Conservation (phyloP, 139 green algal species). For the Chlamydomonas sphaeroides region DNA sequence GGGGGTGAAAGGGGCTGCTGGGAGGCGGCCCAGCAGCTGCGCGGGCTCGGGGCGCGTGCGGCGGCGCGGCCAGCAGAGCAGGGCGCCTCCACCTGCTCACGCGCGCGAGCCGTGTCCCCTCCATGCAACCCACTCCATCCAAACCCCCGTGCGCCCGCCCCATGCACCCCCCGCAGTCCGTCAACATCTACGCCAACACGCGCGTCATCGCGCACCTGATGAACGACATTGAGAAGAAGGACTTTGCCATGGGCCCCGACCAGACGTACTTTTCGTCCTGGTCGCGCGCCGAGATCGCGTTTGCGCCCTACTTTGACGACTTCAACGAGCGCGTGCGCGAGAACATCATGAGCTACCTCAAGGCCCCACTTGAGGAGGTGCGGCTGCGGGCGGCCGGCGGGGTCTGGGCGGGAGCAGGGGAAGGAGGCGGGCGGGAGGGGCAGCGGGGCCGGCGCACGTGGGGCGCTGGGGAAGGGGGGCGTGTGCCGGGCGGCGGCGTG, state of each 20-base stretch:
- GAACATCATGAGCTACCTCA: conserved; percentile 38
- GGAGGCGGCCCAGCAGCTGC: no score
- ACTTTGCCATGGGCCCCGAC: conserved; percentile 26
- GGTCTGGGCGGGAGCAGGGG: neutral
- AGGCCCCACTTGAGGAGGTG: conserved; percentile 47
- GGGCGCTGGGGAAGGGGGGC: neutral
- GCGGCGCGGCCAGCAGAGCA: no score
- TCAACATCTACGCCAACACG: conserved; percentile 58
- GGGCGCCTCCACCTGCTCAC: no score
- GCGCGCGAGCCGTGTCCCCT: no score
- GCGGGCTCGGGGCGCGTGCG: no score
- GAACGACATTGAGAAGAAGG: conserved; percentile 44
- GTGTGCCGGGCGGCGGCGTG: no score
- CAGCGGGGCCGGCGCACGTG: no score
- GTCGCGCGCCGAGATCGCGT: conserved; percentile 48
- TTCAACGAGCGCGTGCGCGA: conserved; percentile 46
- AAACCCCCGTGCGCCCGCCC: no score
- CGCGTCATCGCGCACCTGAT: conserved; percentile 48
- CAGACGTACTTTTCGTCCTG: conserved; percentile 46
- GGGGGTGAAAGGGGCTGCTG: no score
- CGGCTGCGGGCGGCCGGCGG: neutral
- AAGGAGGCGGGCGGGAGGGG: neutral
- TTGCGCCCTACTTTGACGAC: conserved; percentile 39
- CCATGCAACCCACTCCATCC: no score
- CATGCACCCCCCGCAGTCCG: conserved; percentile 5